Evolutionary conservation across 495 filamentous ascomycete species (phyloP), one percentile per base, ranked within the genome.

Genomic region (Tuber umbilicatum): DNA sequence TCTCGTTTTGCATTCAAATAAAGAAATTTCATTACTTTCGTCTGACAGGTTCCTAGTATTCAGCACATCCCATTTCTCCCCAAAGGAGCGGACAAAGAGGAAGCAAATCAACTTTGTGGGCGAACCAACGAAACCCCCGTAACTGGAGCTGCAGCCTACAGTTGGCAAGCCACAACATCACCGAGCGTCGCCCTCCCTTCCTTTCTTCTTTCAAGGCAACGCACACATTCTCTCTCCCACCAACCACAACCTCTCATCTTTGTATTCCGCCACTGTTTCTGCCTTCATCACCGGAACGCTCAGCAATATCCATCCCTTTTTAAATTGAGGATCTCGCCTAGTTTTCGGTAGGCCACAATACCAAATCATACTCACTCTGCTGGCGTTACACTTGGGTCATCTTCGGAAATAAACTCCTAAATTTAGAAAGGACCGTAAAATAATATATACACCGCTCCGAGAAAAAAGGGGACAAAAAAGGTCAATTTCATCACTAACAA

Each of bases 161-260:
- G 55, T 64, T 64, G 16, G 27, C 55, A 64, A 64, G 55, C 55
- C 55, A 64, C 55, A 64, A 64, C 55, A 64, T 64, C 55, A 64
- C 55, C 55, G 55, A 64, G 55, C 31, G 55, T 35, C 55, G n/a
- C 12, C 5, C n/a, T 23, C 55, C 55, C 55, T 31, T 31, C 55
- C 27, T 64, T 31, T 5, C 27, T 64, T 64, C 55, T 64, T 64
- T 27, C 55, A 17, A 19, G 55, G 55, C 55, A 64, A 35, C 14
- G 27, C 55, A 64, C 55, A 19, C 27, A 6, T n/a, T 60, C n/a
- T 27, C 27, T 35, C 55, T 64, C 17, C 27, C 27, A 35, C 55
- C 55, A 64, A 64, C 55, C 9, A 10, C 55, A 64, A 14, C 55
- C 19, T 64, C 17, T 35, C 55, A 31, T 64, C 31, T 14, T 27